phyloP scores from a whole-genome alignment of 768 basidiomycete species.

The Boletellus ananas region DNA sequence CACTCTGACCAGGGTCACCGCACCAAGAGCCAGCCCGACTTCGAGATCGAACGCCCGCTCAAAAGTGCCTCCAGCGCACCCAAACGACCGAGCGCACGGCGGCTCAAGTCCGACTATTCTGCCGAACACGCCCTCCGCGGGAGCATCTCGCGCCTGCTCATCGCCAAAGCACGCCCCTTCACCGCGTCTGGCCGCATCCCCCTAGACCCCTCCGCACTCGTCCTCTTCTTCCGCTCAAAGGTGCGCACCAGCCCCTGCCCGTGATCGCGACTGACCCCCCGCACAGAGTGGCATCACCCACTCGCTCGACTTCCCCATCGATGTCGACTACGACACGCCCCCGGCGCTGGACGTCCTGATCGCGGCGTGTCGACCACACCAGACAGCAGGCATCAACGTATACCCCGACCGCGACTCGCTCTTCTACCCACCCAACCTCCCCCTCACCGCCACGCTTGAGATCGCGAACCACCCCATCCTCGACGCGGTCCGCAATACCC shows the following conservation, averaged over 20 bases:
- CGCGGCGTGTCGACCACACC: slow-evolving; percentile 66
- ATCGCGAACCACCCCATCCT: slow-evolving; percentile 80
- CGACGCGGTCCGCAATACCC: slow-evolving; percentile 63
- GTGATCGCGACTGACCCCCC: neutral
- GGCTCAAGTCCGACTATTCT: slow-evolving; percentile 42
- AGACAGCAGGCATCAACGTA: slow-evolving; percentile 46
- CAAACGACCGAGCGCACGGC: slow-evolving; percentile 31
- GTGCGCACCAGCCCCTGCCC: slow-evolving; percentile 33
- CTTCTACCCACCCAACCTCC: slow-evolving; percentile 69
- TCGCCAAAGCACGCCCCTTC: slow-evolving; percentile 59
- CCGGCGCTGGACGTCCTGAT: slow-evolving; percentile 78
- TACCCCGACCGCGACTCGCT: slow-evolving; percentile 62
- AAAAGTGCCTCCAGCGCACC: slow-evolving; percentile 32
- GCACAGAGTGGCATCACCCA: slow-evolving; percentile 71
- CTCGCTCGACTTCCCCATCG: slow-evolving; percentile 78
- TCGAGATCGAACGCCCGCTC: slow-evolving; percentile 61
- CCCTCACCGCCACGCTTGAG: slow-evolving; percentile 72
- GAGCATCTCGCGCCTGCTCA: slow-evolving; percentile 52
- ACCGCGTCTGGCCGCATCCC: slow-evolving; percentile 66
- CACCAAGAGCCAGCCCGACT: slow-evolving; percentile 47
- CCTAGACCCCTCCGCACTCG: slow-evolving; percentile 61
- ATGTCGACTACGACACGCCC: slow-evolving; percentile 68
- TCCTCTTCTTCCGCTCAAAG: slow-evolving; percentile 78
- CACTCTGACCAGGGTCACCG: slow-evolving; percentile 34
- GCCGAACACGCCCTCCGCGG: slow-evolving; percentile 53